Evolutionary conservation across 2,329 filamentous ascomycete genomes (phyloP).

Genomic region (Hortaea werneckii): DNA sequence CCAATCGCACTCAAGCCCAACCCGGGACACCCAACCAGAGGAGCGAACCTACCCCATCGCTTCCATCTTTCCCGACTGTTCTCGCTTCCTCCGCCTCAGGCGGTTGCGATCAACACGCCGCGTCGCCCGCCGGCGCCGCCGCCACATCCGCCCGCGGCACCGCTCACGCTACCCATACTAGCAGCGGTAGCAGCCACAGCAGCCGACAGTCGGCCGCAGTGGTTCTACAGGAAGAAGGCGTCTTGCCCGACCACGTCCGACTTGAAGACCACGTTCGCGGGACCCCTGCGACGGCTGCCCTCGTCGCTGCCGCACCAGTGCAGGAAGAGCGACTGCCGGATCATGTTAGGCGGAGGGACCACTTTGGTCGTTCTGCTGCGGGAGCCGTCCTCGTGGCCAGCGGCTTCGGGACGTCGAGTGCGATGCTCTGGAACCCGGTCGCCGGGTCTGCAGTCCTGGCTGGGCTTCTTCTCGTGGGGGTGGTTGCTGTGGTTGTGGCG

Average conservation of each 20-base stretch:
- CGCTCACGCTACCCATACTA: background rate
- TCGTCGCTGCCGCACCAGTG: background rate
- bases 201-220: background rate
- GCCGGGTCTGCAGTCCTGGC: too few relatives aligned
- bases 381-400: too few relatives aligned
- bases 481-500: too few relatives aligned
- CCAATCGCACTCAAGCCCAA: background rate
- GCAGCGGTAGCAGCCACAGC: background rate
- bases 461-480: too few relatives aligned
- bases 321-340: conserved; percentile 7
- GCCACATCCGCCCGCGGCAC: too few relatives aligned
- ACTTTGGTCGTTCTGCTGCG: conserved; percentile 9
- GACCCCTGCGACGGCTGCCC: too few relatives aligned
- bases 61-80: background rate
- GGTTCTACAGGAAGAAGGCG: background rate
- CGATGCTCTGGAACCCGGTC: too few relatives aligned
- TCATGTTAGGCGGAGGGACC: conserved; percentile 14
- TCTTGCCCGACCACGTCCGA: background rate
- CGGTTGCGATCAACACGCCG: background rate
- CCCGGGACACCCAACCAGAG: background rate
- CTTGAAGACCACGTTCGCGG: background rate
- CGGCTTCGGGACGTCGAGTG: too few relatives aligned
- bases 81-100: background rate
- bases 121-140: background rate
- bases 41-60: background rate